Base-by-base conservation (phyloP, 768 basidiomycete genomes). In the Termitomyces sp. region DNA sequence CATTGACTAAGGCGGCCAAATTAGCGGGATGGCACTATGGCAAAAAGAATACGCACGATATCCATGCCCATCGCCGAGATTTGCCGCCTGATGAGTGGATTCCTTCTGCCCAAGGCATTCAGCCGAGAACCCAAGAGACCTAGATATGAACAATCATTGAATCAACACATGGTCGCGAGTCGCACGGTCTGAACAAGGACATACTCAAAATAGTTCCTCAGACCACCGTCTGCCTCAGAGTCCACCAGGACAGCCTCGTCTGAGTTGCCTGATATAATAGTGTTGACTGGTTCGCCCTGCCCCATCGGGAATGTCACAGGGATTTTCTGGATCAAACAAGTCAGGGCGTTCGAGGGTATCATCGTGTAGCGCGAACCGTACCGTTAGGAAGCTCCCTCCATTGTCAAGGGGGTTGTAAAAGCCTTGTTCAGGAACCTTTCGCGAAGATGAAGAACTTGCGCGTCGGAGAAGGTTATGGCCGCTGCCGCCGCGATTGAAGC, bases 81-180 rank as follows among this genome's bases (percentile, higher is more conserved):
- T 76, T 0, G 87, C 92, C 4, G 64, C 72, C 66, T 97, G 94
- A 53, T 80, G 68, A 16, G 73, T 74, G 1, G 90, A 89, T 2
- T 80, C 72, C 68, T 88, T 85, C 65, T 94, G 91, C 1, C 94
- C 94, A 27, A 96, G 73, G 67, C 93, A 96, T 72, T 95, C 90
- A 16, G 81, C 74, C 24, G 84, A 79, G 68, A 89, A 88, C 14
- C 85, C 80, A 56, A 94, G 71, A 2, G 88, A 88, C 53, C 90
- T 90, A 63, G 10, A 20, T 41, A 37, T 32, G 22, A 47, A n/a
- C n/a, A n/a, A n/a, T n/a, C n/a, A n/a, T n/a, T 5, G 13, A 29
- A 44, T 59, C 22, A 46, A 32, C 46, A 54, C n/a, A 44, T 13
- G 20, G 24, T 18, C 37, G 37, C 31, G 24, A 41, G 34, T 20